phyloP scores from a whole-genome alignment of 345 rosid species.

The Brassica cretica region DNA sequence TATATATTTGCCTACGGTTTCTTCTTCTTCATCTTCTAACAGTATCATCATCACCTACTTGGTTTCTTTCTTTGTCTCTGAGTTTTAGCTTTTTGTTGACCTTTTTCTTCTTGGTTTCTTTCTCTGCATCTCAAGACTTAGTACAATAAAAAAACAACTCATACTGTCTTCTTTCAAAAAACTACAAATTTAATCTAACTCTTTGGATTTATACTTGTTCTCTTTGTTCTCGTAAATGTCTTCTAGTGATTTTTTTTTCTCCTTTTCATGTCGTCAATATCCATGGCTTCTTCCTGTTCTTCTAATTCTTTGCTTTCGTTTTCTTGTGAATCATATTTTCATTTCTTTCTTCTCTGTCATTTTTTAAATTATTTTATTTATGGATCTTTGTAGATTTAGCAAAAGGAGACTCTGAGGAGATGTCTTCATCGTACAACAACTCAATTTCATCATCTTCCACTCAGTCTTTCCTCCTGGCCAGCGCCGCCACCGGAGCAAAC shows the following conservation, averaged over 20 bases:
- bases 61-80: slow-evolving; percentile 36
- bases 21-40: slow-evolving; percentile 29
- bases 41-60: slow-evolving; percentile 36
- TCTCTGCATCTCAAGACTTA: slow-evolving; percentile 34
- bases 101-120: slow-evolving; percentile 42
- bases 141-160: slow-evolving; percentile 38
- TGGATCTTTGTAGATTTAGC: slow-evolving; percentile 38
- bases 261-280: slow-evolving; percentile 35
- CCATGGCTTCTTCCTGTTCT: slow-evolving; percentile 43
- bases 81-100: slow-evolving; percentile 39
- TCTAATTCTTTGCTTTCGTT: slow-evolving; percentile 38
- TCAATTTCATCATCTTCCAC: slow-evolving; percentile 28
- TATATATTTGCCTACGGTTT: slow-evolving; percentile 27
- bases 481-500: slow-evolving; percentile 20
- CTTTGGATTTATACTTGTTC: slow-evolving; percentile 40
- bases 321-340: slow-evolving; percentile 30
- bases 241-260: slow-evolving; percentile 35
- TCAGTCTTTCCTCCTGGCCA: slow-evolving; percentile 29
- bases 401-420: slow-evolving; percentile 19
- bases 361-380: slow-evolving; percentile 9
- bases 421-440: slow-evolving; percentile 38
- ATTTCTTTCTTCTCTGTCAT: slow-evolving; percentile 28
- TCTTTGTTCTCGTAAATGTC: slow-evolving; percentile 40
- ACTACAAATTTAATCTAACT: slow-evolving; percentile 37
- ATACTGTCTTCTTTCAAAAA: slow-evolving; percentile 40